phyloP scores from a whole-genome alignment of 805 yeast species.

The Saccharomycodes ludwigii region DNA sequence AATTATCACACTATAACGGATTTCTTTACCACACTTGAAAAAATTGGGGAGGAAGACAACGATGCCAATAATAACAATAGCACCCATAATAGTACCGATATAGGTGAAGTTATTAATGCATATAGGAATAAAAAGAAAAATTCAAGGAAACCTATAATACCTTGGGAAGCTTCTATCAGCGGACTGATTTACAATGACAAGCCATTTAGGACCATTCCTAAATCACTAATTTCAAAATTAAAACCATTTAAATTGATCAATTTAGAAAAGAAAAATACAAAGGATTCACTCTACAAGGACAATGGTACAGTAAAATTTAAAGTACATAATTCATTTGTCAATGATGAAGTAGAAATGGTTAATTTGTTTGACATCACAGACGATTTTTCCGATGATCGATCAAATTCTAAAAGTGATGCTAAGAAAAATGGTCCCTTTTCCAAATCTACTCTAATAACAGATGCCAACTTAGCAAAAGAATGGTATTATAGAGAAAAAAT shows the following conservation, averaged over 20 bases:
- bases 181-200: slow-evolving; percentile 24
- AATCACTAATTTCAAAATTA: slow-evolving; percentile 22
- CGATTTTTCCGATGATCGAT: too few species aligned
- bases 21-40: too few species aligned
- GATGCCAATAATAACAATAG: slow-evolving; percentile 4
- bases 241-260: slow-evolving; percentile 33
- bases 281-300: slow-evolving; percentile 61
- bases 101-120: slow-evolving; percentile 2
- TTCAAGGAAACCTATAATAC: slow-evolving; percentile 20
- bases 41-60: slow-evolving; percentile 6
- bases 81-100: neutral
- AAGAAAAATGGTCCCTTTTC: too few species aligned
- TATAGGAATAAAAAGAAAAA: slow-evolving; percentile 4
- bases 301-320: slow-evolving; percentile 41
- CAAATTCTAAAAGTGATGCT: too few species aligned
- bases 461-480: too few species aligned
- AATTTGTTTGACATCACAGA: slow-evolving; percentile 12
- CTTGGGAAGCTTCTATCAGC: slow-evolving; percentile 29
- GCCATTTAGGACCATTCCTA: slow-evolving; percentile 25
- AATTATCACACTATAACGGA: too few species aligned
- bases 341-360: slow-evolving; percentile 19
- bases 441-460: too few species aligned
- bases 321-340: slow-evolving; percentile 22
- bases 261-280: slow-evolving; percentile 71
- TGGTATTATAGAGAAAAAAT: slow-evolving; percentile 8